Conservation (phyloP, 2,329 filamentous ascomycete species). For the Trichoderma atroviride region DNA sequence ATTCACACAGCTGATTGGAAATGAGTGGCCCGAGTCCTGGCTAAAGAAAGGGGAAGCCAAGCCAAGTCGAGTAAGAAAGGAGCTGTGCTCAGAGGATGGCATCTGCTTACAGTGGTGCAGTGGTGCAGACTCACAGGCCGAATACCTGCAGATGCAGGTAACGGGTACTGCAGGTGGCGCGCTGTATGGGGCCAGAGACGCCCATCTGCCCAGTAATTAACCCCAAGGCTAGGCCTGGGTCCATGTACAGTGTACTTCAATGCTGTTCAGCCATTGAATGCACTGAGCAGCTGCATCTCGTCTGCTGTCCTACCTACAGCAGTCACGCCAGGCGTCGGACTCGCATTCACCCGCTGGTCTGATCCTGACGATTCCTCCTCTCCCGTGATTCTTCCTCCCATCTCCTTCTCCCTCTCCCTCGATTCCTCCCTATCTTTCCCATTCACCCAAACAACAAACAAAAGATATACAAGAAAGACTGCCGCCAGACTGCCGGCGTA, state of each 20-base stretch:
- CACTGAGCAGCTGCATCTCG: neutral
- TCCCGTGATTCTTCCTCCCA: neutral
- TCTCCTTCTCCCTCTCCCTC: neutral
- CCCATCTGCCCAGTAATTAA: neutral
- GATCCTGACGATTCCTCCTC: neutral
- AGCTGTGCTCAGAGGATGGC: neutral
- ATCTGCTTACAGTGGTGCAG: neutral
- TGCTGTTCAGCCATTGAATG: neutral
- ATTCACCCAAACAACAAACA: neutral
- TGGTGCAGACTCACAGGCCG: neutral
- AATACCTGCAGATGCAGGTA: neutral
- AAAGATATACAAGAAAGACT: neutral
- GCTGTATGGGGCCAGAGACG: neutral
- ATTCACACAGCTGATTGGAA: neutral
- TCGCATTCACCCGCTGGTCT: neutral
- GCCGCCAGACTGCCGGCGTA: slow-evolving; percentile 16
- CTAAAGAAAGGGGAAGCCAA: neutral
- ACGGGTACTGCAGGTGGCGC: neutral
- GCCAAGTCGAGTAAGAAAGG: neutral
- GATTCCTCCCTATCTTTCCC: neutral
- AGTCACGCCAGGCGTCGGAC: neutral
- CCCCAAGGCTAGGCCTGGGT: neutral
- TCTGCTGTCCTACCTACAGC: neutral
- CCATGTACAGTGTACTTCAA: neutral
- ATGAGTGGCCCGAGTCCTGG: neutral